Base-by-base conservation (phyloP, 2,329 filamentous ascomycete genomes). In the Aspergillus puulaauensis region DNA sequence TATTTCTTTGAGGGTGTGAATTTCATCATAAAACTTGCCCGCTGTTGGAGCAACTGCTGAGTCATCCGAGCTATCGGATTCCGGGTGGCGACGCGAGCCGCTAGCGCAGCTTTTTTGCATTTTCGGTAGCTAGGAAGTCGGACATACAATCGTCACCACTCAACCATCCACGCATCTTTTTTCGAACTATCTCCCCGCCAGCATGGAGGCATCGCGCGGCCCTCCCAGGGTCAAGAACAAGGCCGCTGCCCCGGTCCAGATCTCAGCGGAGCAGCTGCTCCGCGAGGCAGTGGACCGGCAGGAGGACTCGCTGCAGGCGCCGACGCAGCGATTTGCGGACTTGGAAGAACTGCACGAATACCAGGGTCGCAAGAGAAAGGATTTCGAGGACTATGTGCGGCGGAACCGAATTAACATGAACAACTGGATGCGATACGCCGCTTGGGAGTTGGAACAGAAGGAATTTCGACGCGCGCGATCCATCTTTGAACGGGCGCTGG, bases 141-240 rank as follows among this genome's bases (percentile, higher is more conserved):
- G 39, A 19, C 23, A 39, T 35, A 50, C 12, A 37, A 48, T 45
- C 49, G n/a, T 49, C 35, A 52, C 24, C 52, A 50, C 24, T 12
- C 17, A 44, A 33, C 31, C 43, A 21, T 31, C 24, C 47, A 46
- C 45, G 19, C 27, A 33, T 11, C 9, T n/a, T 7, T n/a, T 51
- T 51, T n/a, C 12, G 33, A 12, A 54, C 39, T 17, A 33, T 19
- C 44, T 14, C 54, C 39, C 33, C 54, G 14, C 66, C 75, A 84
- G 61, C 63, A 97, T 98, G 93, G 93, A 98, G 82, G 86, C 89
- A 57, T 88, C 90, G 66, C 89, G 93, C 64, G 95, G 93, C 68
- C 93, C 95, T 58, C 93, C 95, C 12, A 84, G 92, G 84, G 95
- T 99, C 82, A 98, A 98, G 78, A 98, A 99, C 83, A 99, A 99